These are phyloP conservation scores for Aschersonia sp. DNA, from an alignment of 2,329 filamentous ascomycete genomes.

Conservation along the genomic window DNA sequence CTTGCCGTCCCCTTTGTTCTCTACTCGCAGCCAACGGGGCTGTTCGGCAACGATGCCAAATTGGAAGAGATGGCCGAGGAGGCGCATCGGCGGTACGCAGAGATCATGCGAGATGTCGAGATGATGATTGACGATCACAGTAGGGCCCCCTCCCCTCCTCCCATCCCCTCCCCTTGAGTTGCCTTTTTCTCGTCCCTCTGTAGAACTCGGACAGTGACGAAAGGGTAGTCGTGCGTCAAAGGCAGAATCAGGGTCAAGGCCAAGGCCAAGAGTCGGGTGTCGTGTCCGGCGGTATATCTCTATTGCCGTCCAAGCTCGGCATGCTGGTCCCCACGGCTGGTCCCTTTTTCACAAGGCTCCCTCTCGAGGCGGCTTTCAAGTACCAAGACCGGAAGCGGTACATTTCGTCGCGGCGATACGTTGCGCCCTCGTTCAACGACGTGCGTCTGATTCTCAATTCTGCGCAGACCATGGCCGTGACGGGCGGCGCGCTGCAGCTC, in stretches of 20 bases:
- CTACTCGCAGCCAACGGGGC: slow-evolving; percentile 83
- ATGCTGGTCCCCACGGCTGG: slow-evolving; percentile 83
- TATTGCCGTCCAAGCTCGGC: slow-evolving; percentile 67
- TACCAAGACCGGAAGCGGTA: slow-evolving; percentile 76
- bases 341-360: slow-evolving; percentile 82
- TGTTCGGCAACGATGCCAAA: slow-evolving; percentile 56
- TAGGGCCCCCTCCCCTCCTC: slow-evolving; percentile 19
- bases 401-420: slow-evolving; percentile 84
- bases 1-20: slow-evolving; percentile 93
- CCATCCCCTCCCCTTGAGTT: neutral
- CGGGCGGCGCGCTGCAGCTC: slow-evolving; percentile 61
- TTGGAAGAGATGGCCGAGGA: slow-evolving; percentile 62
- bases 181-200: neutral
- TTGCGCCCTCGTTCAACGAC: slow-evolving; percentile 95
- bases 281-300: slow-evolving; percentile 17
- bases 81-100: slow-evolving; percentile 78
- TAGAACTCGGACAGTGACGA: neutral
- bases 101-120: slow-evolving; percentile 92
- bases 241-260: slow-evolving; percentile 9
- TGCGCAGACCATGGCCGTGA: slow-evolving; percentile 85
- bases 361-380: slow-evolving; percentile 78
- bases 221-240: slow-evolving; percentile 53
- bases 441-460: slow-evolving; percentile 87
- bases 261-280: slow-evolving; percentile 1
- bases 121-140: slow-evolving; percentile 85